Conservation (phyloP, 257 asterid species). For the Rubia yunnanensis region DNA sequence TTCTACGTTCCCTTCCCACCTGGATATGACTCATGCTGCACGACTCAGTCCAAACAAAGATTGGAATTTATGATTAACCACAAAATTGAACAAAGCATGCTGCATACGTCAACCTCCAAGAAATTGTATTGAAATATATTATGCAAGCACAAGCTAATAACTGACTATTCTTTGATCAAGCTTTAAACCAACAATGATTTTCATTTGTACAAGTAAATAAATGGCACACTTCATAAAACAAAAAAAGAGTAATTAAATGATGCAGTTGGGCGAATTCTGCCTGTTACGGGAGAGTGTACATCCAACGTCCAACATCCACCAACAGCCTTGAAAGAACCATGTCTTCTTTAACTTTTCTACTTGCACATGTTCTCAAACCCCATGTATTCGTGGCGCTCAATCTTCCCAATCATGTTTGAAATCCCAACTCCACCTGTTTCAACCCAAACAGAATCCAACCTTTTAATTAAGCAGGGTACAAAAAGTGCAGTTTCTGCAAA, state of each 20-base stretch:
- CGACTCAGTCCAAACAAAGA: background rate
- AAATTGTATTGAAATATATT: background rate
- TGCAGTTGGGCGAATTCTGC: background rate
- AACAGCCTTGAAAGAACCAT: background rate
- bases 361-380: slow-evolving; percentile 91
- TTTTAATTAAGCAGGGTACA: background rate
- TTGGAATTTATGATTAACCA: background rate
- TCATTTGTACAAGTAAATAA: background rate
- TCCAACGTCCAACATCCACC: background rate
- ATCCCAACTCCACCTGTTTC: slow-evolving; percentile 89
- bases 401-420: slow-evolving; percentile 79
- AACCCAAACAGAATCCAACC: background rate
- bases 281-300: background rate
- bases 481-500: background rate
- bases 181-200: background rate
- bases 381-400: slow-evolving; percentile 71
- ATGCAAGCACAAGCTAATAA: background rate
- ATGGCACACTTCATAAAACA: background rate
- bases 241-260: background rate
- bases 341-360: slow-evolving; percentile 28
- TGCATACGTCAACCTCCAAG: background rate
- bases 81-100: background rate
- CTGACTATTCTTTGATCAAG: background rate
- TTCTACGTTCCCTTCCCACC: background rate
- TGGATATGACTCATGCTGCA: background rate